These are phyloP conservation scores for Arthrinium puccinioides DNA, from an alignment of 2,329 filamentous ascomycete species.

Conservation along the genomic window DNA sequence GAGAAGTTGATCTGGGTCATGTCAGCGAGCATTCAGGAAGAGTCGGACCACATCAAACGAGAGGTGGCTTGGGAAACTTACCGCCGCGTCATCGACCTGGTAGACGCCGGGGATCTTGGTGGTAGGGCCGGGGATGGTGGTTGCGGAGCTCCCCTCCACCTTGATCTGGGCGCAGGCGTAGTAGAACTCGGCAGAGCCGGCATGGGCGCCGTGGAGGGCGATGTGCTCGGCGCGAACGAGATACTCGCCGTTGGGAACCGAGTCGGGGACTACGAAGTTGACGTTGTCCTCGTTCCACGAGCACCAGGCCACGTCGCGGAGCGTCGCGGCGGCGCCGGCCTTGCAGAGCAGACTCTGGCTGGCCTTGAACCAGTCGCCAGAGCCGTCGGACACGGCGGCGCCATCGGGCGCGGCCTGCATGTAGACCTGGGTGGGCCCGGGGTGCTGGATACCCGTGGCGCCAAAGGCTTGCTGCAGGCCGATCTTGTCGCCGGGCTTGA, in stretches of 20 bases:
- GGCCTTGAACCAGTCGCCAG: constrained; percentile 13
- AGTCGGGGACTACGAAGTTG: constrained; percentile 15
- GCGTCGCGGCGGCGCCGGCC: constrained; percentile 1
- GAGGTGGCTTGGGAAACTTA: constrained; percentile 8
- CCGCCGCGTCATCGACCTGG: constrained; percentile 1
- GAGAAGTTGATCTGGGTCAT: constrained; percentile 4
- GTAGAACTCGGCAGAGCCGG: constrained; percentile 11
- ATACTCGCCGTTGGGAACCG: constrained; percentile 17
- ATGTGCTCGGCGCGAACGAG: constrained; percentile 19
- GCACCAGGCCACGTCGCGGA: constrained; percentile 4
- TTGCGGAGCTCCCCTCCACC: constrained; percentile 5
- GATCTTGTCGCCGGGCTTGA: constrained; percentile 21
- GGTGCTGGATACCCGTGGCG: constrained; percentile 13
- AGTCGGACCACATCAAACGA: too few relatives aligned
- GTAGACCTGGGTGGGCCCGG: constrained; percentile 11
- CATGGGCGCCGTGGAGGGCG: constrained; percentile 16
- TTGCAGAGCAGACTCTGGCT: constrained; percentile 5
- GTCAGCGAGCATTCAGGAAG: not conserved
- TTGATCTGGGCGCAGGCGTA: constrained; percentile 5
- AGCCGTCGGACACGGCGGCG: constrained; percentile 5
- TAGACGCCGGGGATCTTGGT: constrained; percentile 4
- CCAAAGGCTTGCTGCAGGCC: constrained; percentile 18
- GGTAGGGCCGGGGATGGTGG: not conserved
- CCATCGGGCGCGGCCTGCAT: constrained; percentile 6
- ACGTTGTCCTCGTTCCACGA: constrained; percentile 6